Evolutionary conservation across 2,329 filamentous ascomycete species (phyloP).

Genomic region (Zymoseptoria ardabiliae): DNA sequence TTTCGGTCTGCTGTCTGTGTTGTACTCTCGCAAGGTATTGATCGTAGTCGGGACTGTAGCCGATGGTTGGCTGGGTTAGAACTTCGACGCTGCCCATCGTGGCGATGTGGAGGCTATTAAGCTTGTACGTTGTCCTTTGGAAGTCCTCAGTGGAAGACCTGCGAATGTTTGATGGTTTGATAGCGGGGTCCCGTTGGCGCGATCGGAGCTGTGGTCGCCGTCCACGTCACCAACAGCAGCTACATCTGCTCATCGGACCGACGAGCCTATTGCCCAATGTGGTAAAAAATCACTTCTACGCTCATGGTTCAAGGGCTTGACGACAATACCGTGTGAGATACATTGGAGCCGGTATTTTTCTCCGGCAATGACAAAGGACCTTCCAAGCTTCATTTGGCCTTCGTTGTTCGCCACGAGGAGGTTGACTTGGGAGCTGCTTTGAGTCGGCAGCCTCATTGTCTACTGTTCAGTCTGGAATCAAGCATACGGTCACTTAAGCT

Average conservation of each 20-base stretch:
- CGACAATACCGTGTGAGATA: too few species aligned
- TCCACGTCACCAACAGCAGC: neutral
- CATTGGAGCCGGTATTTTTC: too few species aligned
- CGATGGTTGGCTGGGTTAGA: conserved; percentile 49
- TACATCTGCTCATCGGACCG: neutral
- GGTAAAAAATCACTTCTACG: neutral
- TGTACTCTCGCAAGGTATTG: conserved; percentile 49
- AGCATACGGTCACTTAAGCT: too few species aligned
- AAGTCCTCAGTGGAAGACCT: neutral
- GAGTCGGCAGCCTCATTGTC: too few species aligned
- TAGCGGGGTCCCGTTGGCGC: neutral
- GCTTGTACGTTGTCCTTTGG: neutral
- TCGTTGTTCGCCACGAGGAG: too few species aligned
- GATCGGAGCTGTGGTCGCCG: neutral
- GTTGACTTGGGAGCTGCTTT: too few species aligned
- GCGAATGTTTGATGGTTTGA: neutral
- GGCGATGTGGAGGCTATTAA: neutral
- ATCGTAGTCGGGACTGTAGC: conserved; percentile 47
- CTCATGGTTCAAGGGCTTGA: too few species aligned
- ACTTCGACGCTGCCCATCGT: neutral
- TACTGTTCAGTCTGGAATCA: too few species aligned
- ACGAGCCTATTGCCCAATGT: neutral
- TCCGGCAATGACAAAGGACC: too few species aligned
- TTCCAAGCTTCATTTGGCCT: too few species aligned
- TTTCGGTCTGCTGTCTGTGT: conserved; percentile 37